phyloP scores from a whole-genome alignment of 345 rosid genomes.

The Salix caprea region DNA sequence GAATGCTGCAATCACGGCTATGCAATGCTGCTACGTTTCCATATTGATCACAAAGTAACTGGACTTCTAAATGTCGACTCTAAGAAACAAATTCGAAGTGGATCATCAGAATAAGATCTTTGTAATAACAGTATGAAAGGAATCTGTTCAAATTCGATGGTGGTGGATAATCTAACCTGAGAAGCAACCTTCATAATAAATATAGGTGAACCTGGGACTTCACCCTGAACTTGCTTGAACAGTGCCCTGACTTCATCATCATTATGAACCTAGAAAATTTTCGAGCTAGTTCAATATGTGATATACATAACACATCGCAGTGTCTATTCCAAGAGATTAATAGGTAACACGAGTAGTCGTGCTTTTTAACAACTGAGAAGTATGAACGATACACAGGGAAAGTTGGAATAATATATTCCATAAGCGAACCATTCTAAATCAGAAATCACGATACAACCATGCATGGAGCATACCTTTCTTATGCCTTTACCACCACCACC shows the following conservation, averaged over 20 bases:
- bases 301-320: background rate
- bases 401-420: background rate
- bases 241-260: constrained; percentile 96
- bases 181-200: constrained; percentile 99
- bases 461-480: constrained; percentile 69
- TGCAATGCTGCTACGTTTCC: constrained; percentile 99
- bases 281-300: background rate
- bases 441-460: background rate
- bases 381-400: background rate
- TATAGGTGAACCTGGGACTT: constrained; percentile 99
- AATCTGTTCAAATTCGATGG: constrained; percentile 18
- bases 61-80: constrained; percentile 99
- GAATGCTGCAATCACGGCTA: constrained; percentile 98
- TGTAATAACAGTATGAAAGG: constrained; percentile 6
- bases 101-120: constrained; percentile 13
- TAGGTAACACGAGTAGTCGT: background rate
- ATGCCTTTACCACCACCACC: constrained; percentile 99
- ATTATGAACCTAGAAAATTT: constrained; percentile 70
- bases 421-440: background rate
- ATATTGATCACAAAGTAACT: constrained; percentile 90
- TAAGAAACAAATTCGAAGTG: constrained; percentile 28
- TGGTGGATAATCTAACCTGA: constrained; percentile 56
- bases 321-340: constrained; percentile 1
- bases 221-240: constrained; percentile 99
- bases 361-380: background rate